Conservation (phyloP, 306 rosid species). For the Gastrolobium bilobum region DNA sequence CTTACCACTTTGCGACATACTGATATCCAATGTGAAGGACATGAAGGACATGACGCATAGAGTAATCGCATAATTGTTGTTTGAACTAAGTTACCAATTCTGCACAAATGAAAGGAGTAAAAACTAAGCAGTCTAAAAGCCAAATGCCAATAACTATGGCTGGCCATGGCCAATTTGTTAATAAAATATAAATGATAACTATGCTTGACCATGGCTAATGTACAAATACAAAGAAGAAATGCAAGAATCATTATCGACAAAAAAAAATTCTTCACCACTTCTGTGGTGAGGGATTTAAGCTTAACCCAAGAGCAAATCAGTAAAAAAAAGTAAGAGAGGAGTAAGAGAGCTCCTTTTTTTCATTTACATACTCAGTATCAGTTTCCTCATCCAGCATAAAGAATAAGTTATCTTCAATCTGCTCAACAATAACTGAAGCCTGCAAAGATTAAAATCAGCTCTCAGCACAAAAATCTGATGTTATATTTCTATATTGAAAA, state of each 20-base stretch:
- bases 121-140: slow-evolving; percentile 34
- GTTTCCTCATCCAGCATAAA: slow-evolving; percentile 99
- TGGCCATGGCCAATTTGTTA: slow-evolving; percentile 16
- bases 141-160: slow-evolving; percentile 20
- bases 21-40: slow-evolving; percentile 92
- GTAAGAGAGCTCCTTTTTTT: slow-evolving; percentile 16
- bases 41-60: slow-evolving; percentile 85
- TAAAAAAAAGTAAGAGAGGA: slow-evolving; percentile 4
- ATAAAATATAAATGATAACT: slow-evolving; percentile 31
- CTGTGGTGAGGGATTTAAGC: slow-evolving; percentile 1
- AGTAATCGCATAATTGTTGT: slow-evolving; percentile 90
- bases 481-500: slow-evolving; percentile 35
- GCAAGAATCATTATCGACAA: neutral
- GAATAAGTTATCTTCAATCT: slow-evolving; percentile 90
- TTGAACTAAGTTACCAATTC: slow-evolving; percentile 83
- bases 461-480: slow-evolving; percentile 45
- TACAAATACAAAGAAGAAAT: neutral
- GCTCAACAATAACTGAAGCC: slow-evolving; percentile 86
- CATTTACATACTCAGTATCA: slow-evolving; percentile 80
- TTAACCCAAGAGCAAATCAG: slow-evolving; percentile 35
- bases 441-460: slow-evolving; percentile 55
- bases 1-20: slow-evolving; percentile 91
- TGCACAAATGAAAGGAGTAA: slow-evolving; percentile 47
- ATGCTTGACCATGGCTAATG: slow-evolving; percentile 21
- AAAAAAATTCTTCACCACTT: neutral